A percentile compares a stretch with the other conserved stretches of the same genome.
Evolutionary conservation across 768 basidiomycete genomes (phyloP).

Genomic region (Suillus hirtellus): DNA sequence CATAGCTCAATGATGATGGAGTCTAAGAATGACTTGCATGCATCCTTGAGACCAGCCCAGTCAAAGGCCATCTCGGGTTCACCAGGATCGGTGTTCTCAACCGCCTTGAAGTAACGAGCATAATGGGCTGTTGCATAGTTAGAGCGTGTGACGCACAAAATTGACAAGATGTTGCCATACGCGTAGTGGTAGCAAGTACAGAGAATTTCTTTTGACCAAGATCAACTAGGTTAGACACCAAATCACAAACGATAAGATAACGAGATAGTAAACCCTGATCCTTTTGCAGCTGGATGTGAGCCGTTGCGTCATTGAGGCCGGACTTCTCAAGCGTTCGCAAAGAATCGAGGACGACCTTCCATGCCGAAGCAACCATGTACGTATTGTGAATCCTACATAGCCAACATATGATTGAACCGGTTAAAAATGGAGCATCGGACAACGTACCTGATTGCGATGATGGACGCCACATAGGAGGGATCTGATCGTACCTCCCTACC

Average conservation of each 20-base stretch:
- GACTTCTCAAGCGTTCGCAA: conserved; percentile 55
- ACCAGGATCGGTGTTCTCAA: conserved; percentile 37
- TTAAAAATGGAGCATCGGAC: conserved; percentile 9
- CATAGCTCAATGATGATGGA: conserved; percentile 83
- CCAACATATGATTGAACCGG: conserved; percentile 11
- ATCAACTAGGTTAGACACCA: conserved; percentile 59
- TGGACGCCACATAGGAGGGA: conserved; percentile 54
- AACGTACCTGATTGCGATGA: conserved; percentile 58
- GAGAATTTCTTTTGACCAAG: conserved; percentile 67
- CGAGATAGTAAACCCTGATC: conserved; percentile 51
- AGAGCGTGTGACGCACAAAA: conserved; percentile 4
- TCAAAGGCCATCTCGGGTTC: conserved; percentile 65
- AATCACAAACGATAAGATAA: conserved; percentile 66
- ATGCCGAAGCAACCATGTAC: conserved; percentile 80
- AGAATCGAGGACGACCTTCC: conserved; percentile 68
- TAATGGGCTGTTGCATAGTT: conserved; percentile 58
- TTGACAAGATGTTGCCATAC: conserved; percentile 42
- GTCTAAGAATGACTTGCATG: conserved; percentile 77
- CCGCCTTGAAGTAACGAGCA: conserved; percentile 63
- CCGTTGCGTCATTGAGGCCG: conserved; percentile 53
- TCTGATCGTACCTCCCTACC: conserved; percentile 35
- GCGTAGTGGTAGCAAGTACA: conserved; percentile 65
- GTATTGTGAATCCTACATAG: conserved; percentile 70
- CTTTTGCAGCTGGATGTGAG: conserved; percentile 54
- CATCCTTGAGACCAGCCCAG: conserved; percentile 57